Percentiles rank a stretch among this genome's conserved stretches.
These are phyloP conservation scores for Penicillium odoratum DNA, from an alignment of 495 filamentous ascomycete species.

Conservation along the genomic window DNA sequence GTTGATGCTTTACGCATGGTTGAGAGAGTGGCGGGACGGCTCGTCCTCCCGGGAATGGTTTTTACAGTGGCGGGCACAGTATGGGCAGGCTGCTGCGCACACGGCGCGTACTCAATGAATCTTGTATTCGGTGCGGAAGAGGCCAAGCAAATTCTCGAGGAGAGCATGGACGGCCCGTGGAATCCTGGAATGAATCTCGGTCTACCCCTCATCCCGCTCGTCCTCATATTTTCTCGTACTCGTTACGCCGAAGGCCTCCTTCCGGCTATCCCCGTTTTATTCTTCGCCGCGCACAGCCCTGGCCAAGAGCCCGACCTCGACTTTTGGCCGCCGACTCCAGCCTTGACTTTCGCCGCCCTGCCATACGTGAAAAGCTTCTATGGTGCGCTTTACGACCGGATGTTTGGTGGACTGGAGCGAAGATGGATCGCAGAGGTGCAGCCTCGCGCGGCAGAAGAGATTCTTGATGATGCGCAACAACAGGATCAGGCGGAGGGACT, in stretches of 20 bases:
- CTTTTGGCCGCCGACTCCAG: slow-evolving; percentile 73
- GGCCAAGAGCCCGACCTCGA: slow-evolving; percentile 43
- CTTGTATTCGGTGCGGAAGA: slow-evolving; percentile 65
- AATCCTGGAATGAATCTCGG: slow-evolving; percentile 50
- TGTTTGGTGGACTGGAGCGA: slow-evolving; percentile 62
- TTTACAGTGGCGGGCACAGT: slow-evolving; percentile 55
- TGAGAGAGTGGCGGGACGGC: slow-evolving; percentile 51
- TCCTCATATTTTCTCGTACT: slow-evolving; percentile 60
- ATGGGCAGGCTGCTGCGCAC: slow-evolving; percentile 55
- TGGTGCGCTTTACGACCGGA: slow-evolving; percentile 59
- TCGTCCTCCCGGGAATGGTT: slow-evolving; percentile 60
- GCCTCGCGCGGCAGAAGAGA: slow-evolving; percentile 56
- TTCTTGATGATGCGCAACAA: slow-evolving; percentile 45
- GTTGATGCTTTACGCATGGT: slow-evolving; percentile 59
- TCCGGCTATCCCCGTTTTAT: slow-evolving; percentile 62
- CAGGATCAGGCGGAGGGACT: slow-evolving; percentile 44
- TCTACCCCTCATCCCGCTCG: slow-evolving; percentile 61
- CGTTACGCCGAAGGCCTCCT: slow-evolving; percentile 58
- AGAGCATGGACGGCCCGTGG: slow-evolving; percentile 39
- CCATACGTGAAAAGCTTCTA: slow-evolving; percentile 70
- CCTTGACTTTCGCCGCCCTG: slow-evolving; percentile 66
- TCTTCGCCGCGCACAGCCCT: slow-evolving; percentile 54
- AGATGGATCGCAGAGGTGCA: slow-evolving; percentile 68
- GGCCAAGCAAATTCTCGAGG: slow-evolving; percentile 49
- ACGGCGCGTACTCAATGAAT: slow-evolving; percentile 60